phyloP scores from a whole-genome alignment of 305 asterid species.

The Solanum hybrid region DNA sequence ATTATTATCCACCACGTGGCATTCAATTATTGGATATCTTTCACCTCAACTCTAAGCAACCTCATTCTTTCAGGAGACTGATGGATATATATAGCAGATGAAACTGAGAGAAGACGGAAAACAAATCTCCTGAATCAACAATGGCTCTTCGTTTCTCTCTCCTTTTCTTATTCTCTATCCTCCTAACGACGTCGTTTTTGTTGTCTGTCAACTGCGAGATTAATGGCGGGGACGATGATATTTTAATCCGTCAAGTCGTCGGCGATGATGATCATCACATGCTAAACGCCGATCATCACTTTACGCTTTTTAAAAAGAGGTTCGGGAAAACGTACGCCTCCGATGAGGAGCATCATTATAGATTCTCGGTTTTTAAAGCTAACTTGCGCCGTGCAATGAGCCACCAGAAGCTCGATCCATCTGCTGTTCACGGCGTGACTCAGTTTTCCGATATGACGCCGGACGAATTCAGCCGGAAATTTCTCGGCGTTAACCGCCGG shows the following conservation, averaged over 20 bases:
- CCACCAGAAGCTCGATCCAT: conserved; percentile 74
- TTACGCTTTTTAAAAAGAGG: conserved; percentile 52
- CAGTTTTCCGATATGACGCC: conserved; percentile 78
- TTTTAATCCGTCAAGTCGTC: conserved; percentile 65
- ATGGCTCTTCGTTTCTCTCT: conserved; percentile 43
- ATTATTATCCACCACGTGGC: conserved; percentile 13
- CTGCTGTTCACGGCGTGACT: conserved; percentile 90
- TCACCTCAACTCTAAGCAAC: conserved; percentile 15
- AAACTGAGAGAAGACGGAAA: not conserved
- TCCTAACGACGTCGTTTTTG: conserved; percentile 29
- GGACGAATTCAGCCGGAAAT: conserved; percentile 48
- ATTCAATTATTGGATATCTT: not conserved
- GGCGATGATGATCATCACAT: conserved; percentile 27
- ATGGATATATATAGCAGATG: not conserved
- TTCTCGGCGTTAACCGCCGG: conserved; percentile 58
- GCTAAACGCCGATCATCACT: conserved; percentile 52
- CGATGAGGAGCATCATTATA: conserved; percentile 59
- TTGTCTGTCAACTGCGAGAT: conserved; percentile 15
- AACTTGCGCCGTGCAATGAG: conserved; percentile 67
- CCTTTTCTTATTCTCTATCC: conserved; percentile 25
- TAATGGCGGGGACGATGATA: conserved; percentile 18
- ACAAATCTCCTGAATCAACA: conserved; percentile 3
- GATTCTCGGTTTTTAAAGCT: conserved; percentile 67
- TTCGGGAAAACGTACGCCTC: conserved; percentile 55
- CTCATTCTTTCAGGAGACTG: not conserved